Evolutionary conservation across 2,329 filamentous ascomycete genomes (phyloP), one percentile per base, ranked within the genome.

Genomic region (Gremmenia infestans): DNA sequence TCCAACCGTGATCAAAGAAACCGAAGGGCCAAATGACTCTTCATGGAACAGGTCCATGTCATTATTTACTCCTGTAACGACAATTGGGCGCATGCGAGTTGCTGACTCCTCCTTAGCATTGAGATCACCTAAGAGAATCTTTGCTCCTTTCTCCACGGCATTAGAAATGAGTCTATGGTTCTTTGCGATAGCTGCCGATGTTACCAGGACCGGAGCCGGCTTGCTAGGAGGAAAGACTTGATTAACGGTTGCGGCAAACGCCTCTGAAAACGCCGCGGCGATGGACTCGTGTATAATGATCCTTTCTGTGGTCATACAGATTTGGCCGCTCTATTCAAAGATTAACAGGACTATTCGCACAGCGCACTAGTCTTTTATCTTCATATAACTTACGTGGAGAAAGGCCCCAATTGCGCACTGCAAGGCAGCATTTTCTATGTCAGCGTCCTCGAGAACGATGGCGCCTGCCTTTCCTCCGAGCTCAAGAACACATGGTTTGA

Each of bases 401-500:
- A 52, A 52, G 23, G 37, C 14, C 2, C 46, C 46, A 28, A 19
- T 14, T 4, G 25, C 17, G 14, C 46, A 48, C 14, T 48, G 9
- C 6, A 32, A 4, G 1, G 25, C 25, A 15, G 46, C 46, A 3
- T 48, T 48, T 17, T 11, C 22, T 17, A 89, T 61, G 60, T 88
- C 79, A 19, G 86, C 86, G 65, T 89, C 86, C 51, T 22, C 36
- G n/a, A 19, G 25, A 15, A 51, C 79, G 50, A 89, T 78, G 4
- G 84, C 81, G 0, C 81, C 81, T 4, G 84, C 83, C 70, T 89
- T 89, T 17, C 87, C 87, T 1, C 87, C 87, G 0, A 89, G 75
- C 70, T 90, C 87, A 68, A 89, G 80, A 2, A 88, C 74, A 22
- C 83, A 77, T 5, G 86, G 86, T 73, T 89, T 89, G 56, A 88